Evolutionary conservation across 2,329 filamentous ascomycete genomes (phyloP).

Genomic region (Venturia carpophila): DNA sequence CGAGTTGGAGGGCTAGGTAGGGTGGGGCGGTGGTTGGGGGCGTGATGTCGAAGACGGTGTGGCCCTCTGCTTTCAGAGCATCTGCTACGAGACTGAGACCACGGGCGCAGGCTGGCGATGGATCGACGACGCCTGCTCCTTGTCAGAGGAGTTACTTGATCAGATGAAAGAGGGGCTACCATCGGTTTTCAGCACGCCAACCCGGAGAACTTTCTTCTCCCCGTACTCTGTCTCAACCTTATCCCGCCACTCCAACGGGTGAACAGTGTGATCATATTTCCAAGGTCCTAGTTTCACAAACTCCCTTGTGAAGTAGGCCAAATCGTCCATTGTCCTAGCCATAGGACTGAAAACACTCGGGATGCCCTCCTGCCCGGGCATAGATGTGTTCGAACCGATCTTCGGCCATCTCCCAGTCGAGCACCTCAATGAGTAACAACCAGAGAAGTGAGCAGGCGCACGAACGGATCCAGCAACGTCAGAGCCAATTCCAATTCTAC

Average conservation of each 20-base stretch:
- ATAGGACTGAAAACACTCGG: constrained; percentile 87
- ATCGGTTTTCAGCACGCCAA: constrained; percentile 73
- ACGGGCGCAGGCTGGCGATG: constrained; percentile 73
- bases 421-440: constrained; percentile 79
- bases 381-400: constrained; percentile 72
- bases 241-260: constrained; percentile 72
- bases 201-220: constrained; percentile 52
- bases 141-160: constrained; percentile 16
- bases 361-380: constrained; percentile 87
- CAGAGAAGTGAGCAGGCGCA: constrained; percentile 79
- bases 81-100: constrained; percentile 63
- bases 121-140: constrained; percentile 61
- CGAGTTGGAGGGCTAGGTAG: constrained; percentile 68
- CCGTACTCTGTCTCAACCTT: constrained; percentile 53
- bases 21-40: constrained; percentile 50
- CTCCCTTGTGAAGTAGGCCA: constrained; percentile 74
- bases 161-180: constrained; percentile 30
- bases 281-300: constrained; percentile 78
- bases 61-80: constrained; percentile 63
- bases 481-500: constrained; percentile 80
- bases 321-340: constrained; percentile 74
- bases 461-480: constrained; percentile 88
- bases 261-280: constrained; percentile 79
- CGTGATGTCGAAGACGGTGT: constrained; percentile 60
- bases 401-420: constrained; percentile 89